These are phyloP conservation scores for Combretum micranthum DNA, from an alignment of 345 rosid genomes.

Conservation along the genomic window DNA sequence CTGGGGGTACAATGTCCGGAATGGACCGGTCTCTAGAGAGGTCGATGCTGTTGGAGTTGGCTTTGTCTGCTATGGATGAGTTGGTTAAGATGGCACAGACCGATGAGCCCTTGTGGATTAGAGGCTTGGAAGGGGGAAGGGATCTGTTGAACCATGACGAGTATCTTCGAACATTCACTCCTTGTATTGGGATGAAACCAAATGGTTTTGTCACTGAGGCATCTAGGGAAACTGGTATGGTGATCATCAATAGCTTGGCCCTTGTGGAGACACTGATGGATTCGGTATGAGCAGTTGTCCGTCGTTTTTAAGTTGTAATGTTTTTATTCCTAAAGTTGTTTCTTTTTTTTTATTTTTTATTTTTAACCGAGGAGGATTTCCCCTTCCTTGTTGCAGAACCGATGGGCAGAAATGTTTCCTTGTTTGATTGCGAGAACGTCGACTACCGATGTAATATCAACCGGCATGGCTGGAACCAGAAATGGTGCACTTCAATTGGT, in stretches of 20 bases:
- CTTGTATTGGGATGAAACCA: conserved; percentile 66
- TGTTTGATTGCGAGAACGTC: conserved; percentile 73
- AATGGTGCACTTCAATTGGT: conserved; percentile 94
- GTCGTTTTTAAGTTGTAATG: neutral
- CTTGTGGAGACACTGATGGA: conserved; percentile 94
- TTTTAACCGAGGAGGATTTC: neutral
- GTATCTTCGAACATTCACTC: conserved; percentile 45
- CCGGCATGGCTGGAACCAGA: conserved; percentile 87
- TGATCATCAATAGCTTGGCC: conserved; percentile 81
- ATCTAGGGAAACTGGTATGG: conserved; percentile 77
- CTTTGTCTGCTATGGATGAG: conserved; percentile 84
- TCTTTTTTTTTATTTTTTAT: neutral
- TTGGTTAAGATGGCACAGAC: conserved; percentile 72
- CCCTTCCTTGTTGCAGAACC: conserved; percentile 35
- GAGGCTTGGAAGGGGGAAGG: conserved; percentile 50
- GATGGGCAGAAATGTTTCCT: conserved; percentile 99
- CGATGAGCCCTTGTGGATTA: conserved; percentile 76
- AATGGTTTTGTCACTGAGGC: conserved; percentile 74
- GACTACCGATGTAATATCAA: conserved; percentile 65
- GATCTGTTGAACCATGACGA: conserved; percentile 64
- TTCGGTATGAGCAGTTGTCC: conserved; percentile 44
- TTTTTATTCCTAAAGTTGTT: neutral
- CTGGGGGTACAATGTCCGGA: conserved; percentile 35
- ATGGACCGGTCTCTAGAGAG: conserved; percentile 50
- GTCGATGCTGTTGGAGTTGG: conserved; percentile 73